Evolutionary conservation across 1,139 yeast species (phyloP).

Genomic region (Trichomonascaceae sp.): DNA sequence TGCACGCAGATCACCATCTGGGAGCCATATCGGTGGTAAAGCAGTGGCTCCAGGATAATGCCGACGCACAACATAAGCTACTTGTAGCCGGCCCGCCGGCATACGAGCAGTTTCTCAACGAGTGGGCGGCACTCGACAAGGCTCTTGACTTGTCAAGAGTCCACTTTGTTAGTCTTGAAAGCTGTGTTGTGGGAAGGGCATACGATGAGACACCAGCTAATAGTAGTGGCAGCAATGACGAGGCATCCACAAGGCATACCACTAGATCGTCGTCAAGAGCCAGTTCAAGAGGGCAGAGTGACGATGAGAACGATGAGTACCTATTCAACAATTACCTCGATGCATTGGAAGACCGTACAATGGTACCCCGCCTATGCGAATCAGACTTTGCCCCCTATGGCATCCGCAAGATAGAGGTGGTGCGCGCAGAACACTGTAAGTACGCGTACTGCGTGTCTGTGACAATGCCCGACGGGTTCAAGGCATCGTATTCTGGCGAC

Average conservation of each 20-base stretch:
- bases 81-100: constrained; percentile 68
- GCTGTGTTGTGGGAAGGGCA: constrained; percentile 31
- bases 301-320: constrained; percentile 1
- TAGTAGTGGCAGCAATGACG: not conserved
- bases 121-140: constrained; percentile 53
- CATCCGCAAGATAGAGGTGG: constrained; percentile 26
- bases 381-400: not conserved
- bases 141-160: constrained; percentile 33
- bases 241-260: not conserved
- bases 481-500: constrained; percentile 85
- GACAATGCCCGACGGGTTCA: constrained; percentile 37
- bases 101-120: constrained; percentile 50
- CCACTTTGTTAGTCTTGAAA: constrained; percentile 55
- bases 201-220: no score
- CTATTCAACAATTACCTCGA: no score
- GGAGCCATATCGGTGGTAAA: constrained; percentile 63
- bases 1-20: constrained; percentile 95
- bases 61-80: constrained; percentile 16
- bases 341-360: no score
- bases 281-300: no score
- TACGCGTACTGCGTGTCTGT: constrained; percentile 69
- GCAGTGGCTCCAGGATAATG: constrained; percentile 44
- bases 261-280: not conserved
- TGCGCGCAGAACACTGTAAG: constrained; percentile 75
- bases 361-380: not conserved